Conservation (phyloP, 768 basidiomycete genomes). For the Russula abietina region DNA sequence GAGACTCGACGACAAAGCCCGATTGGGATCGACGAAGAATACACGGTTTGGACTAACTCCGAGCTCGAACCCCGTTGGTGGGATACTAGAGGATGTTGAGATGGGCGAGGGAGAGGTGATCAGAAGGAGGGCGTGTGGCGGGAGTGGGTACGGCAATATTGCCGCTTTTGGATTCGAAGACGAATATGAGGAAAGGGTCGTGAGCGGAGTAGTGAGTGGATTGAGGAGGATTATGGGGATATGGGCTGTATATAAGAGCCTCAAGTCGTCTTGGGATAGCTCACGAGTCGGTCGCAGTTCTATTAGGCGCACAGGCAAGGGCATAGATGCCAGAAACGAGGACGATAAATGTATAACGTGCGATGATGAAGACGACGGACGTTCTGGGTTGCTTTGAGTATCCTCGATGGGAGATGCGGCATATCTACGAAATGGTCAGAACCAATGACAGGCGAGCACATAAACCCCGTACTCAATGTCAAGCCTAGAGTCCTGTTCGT, state of each 20-base stretch:
- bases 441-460: not conserved
- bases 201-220: slow-evolving; percentile 47
- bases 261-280: slow-evolving; percentile 14
- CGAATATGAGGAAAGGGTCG: slow-evolving; percentile 30
- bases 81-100: slow-evolving; percentile 27
- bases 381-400: not conserved
- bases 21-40: slow-evolving; percentile 51
- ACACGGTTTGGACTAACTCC: slow-evolving; percentile 25
- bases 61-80: slow-evolving; percentile 26
- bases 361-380: not conserved
- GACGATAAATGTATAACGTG: slow-evolving; percentile 8
- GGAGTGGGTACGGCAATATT: slow-evolving; percentile 27
- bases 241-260: slow-evolving; percentile 40
- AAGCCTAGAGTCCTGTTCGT: slow-evolving; percentile 11
- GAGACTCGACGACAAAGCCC: slow-evolving; percentile 50
- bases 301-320: slow-evolving; percentile 25
- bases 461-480: slow-evolving; percentile 21
- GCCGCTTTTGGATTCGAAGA: slow-evolving; percentile 13
- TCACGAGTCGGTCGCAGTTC: slow-evolving; percentile 26
- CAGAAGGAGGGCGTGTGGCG: slow-evolving; percentile 30
- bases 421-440: slow-evolving; percentile 2
- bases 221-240: slow-evolving; percentile 61
- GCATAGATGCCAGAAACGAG: slow-evolving; percentile 17
- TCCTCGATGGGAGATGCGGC: not conserved
- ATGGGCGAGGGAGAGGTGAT: slow-evolving; percentile 27